Evolutionary conservation across 2,329 filamentous ascomycete species (phyloP), one percentile per base, ranked within the genome.

Genomic region (Alternaria postmessia): DNA sequence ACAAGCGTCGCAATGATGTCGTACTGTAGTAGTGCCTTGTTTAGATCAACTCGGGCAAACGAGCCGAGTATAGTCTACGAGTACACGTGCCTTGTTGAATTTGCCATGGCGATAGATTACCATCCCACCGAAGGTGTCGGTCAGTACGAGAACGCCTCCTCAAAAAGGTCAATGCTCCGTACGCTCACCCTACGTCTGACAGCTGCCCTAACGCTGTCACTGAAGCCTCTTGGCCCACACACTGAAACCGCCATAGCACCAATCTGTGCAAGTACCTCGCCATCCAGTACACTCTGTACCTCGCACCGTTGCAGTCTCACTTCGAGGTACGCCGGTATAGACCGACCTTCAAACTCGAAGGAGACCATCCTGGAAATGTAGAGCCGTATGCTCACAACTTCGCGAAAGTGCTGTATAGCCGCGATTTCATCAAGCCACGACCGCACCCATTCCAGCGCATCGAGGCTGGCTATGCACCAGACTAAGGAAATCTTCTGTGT

Each of bases 201-300:
- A 16, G 87, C 89, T 51, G 82, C 81, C 51, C 91, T 82, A 24
- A 93, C 90, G 77, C 91, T 89, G 67, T 92, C 91, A 64, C 87
- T 89, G 54, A 93, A 82, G 14, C 86, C 84, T 47, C 89, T 90
- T 5, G 89, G 88, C 2, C 91, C 91, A 72, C 91, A 93, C 2
- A 92, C 89, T 9, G 90, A 89, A 34, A 97, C 92, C 8, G 86
- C 90, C 91, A 97, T 94, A 46, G 93, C 92, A 4, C 94, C 94
- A 52, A 91, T 81, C 77, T 94, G 91, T 67, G 89, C 86, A 67
- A 88, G 84, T 2, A 93, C 88, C 80, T 96, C 93, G 78, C 90
- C 89, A 64, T 88, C 84, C 34, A 97, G 81, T 16, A 97, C 81
- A 0, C 89, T 87, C 9, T 87, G 84, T 49, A 94, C 86, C 71